These are phyloP conservation scores for Diplogelasinospora grovesii DNA, from an alignment of 495 filamentous ascomycete genomes.

Conservation along the genomic window DNA sequence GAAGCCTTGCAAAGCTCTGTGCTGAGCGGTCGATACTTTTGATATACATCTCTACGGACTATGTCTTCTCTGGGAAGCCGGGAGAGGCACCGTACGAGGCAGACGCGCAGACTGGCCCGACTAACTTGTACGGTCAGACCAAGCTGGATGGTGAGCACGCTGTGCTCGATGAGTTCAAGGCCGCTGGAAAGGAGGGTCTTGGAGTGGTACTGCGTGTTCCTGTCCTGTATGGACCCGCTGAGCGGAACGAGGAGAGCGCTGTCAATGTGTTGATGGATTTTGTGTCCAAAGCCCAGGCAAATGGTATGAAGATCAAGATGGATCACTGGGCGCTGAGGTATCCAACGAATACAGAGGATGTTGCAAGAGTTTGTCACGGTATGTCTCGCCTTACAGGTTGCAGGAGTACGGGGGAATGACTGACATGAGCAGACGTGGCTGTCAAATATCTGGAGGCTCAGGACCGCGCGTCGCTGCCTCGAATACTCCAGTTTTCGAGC, in stretches of 20 bases:
- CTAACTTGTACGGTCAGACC: slow-evolving; percentile 83
- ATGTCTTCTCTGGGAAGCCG: slow-evolving; percentile 76
- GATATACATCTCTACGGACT: slow-evolving; percentile 93
- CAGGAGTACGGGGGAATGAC: neutral
- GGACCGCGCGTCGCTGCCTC: slow-evolving; percentile 49
- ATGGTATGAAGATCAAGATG: slow-evolving; percentile 60
- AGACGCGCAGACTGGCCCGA: slow-evolving; percentile 55
- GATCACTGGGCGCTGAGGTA: slow-evolving; percentile 85
- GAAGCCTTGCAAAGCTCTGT: slow-evolving; percentile 58
- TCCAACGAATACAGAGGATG: slow-evolving; percentile 82
- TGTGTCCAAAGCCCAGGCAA: slow-evolving; percentile 60
- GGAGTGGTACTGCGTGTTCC: slow-evolving; percentile 79
- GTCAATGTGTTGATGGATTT: slow-evolving; percentile 73
- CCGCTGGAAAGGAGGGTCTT: slow-evolving; percentile 42
- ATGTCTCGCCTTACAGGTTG: too few species aligned
- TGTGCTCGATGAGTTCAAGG: slow-evolving; percentile 53
- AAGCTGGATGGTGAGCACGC: slow-evolving; percentile 80
- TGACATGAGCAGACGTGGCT: slow-evolving; percentile 45
- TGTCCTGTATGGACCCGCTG: slow-evolving; percentile 69
- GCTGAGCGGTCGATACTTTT: slow-evolving; percentile 57
- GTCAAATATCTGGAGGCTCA: slow-evolving; percentile 52
- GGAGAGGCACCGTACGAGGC: slow-evolving; percentile 83
- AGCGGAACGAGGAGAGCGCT: slow-evolving; percentile 66
- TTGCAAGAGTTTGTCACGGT: slow-evolving; percentile 67
- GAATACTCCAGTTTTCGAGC: slow-evolving; percentile 77